phyloP scores from a whole-genome alignment of 1,284 basidiomycete genomes.

The Boletus smithii region DNA sequence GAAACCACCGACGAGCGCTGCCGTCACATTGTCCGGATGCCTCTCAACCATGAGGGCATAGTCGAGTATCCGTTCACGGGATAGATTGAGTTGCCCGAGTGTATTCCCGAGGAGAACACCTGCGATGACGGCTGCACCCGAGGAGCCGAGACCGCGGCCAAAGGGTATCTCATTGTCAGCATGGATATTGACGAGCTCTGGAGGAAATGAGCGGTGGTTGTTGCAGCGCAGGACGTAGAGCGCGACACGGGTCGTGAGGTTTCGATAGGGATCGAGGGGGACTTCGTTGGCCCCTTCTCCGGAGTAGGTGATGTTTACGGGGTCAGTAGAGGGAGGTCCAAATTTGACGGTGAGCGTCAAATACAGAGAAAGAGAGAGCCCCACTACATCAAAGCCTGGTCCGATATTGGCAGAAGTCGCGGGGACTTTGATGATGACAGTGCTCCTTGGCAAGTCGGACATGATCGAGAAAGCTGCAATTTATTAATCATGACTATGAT shows the following conservation, averaged over 20 bases:
- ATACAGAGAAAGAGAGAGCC: constrained; percentile 89
- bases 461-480: constrained; percentile 14
- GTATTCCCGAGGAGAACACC: constrained; percentile 89
- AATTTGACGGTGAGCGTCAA: constrained; percentile 74
- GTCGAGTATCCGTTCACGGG: constrained; percentile 79
- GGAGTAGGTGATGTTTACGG: constrained; percentile 74
- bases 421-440: constrained; percentile 80
- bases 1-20: constrained; percentile 95
- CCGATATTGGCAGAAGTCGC: constrained; percentile 98
- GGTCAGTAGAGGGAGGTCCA: constrained; percentile 33
- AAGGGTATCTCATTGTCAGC: constrained; percentile 96
- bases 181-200: constrained; percentile 64
- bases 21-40: constrained; percentile 99
- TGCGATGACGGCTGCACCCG: constrained; percentile 96
- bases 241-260: constrained; percentile 96
- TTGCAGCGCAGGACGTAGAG: constrained; percentile 95
- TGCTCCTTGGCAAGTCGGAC: constrained; percentile 17
- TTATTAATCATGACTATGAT: background rate
- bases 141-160: constrained; percentile 94
- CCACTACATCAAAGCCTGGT: constrained; percentile 98
- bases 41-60: constrained; percentile 99
- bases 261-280: constrained; percentile 94
- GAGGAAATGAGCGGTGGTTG: constrained; percentile 71
- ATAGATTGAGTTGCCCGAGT: constrained; percentile 72
- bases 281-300: constrained; percentile 91